Evolutionary conservation across 768 basidiomycete species (phyloP).

Genomic region (Boletus barrowsii): DNA sequence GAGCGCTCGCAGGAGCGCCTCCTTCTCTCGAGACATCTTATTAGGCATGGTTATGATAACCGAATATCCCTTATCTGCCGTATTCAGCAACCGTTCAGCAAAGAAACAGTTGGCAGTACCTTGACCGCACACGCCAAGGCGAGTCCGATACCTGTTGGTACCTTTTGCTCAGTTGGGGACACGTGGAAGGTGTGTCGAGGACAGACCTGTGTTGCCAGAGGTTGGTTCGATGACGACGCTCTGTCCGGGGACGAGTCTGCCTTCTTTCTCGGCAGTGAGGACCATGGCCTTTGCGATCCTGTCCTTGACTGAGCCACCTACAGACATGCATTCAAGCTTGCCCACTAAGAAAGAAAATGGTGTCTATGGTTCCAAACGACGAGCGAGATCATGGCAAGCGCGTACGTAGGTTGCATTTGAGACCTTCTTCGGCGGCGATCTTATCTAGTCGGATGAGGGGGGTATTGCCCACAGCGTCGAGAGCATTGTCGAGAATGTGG

Average conservation of each 20-base stretch:
- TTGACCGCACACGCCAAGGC: conserved; percentile 93
- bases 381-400: conserved; percentile 5
- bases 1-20: conserved; percentile 83
- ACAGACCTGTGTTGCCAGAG: conserved; percentile 89
- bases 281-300: conserved; percentile 97
- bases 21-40: conserved; percentile 97
- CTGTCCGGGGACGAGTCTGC: conserved; percentile 79
- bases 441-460: conserved; percentile 86
- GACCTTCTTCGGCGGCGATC: conserved; percentile 65
- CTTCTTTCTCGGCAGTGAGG: conserved; percentile 87
- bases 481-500: conserved; percentile 68
- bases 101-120: conserved; percentile 42
- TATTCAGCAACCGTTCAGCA: conserved; percentile 59
- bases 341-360: conserved; percentile 51
- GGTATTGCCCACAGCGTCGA: conserved; percentile 87
- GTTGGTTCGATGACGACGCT: conserved; percentile 95
- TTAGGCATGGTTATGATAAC: conserved; percentile 88
- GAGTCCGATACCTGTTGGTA: conserved; percentile 74
- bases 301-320: conserved; percentile 94
- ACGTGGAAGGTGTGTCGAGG: not conserved
- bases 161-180: not conserved
- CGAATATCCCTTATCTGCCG: conserved; percentile 85
- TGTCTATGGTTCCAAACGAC: not conserved
- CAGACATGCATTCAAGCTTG: conserved; percentile 87
- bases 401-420: conserved; percentile 90